Base-by-base conservation (phyloP, 768 basidiomycete genomes). In the Psilocybe tampanensis region DNA sequence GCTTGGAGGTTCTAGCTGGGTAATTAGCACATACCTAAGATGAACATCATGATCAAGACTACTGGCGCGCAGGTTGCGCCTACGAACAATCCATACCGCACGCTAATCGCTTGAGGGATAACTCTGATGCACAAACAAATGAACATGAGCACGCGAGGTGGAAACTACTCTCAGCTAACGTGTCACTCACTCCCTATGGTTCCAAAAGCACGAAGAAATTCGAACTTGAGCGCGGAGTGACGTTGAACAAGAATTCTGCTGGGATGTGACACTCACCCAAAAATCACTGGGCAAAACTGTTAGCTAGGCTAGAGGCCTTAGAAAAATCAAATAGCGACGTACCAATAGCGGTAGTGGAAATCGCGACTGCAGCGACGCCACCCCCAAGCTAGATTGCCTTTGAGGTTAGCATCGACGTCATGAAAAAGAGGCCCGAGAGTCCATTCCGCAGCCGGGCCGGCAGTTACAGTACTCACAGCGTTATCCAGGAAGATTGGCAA, bases 401-500 rank as follows among this genome's bases (percentile, higher is more conserved):
- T 51, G 6, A 42, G 29, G 34, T 44, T 34, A n/a, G n/a, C n/a
- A n/a, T n/a, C n/a, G n/a, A n/a, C n/a, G n/a, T n/a, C n/a, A n/a
- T n/a, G n/a, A n/a, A n/a, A n/a, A n/a, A n/a, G n/a, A n/a, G n/a
- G n/a, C n/a, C n/a, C n/a, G n/a, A n/a, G n/a, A n/a, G n/a, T n/a
- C n/a, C n/a, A n/a, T n/a, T n/a, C n/a, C n/a, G n/a, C n/a, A n/a
- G n/a, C n/a, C n/a, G n/a, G n/a, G n/a, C n/a, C n/a, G n/a, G n/a
- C n/a, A n/a, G n/a, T n/a, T n/a, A n/a, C n/a, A n/a, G n/a, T n/a
- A 19, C 83, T 55, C 60, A 86, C 85, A 66, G 89, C 89, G 58
- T 83, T 85, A 66, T 92, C 89, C 33, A 92, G 72, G 67, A 92
- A 92, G 42, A 93, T 90, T 23, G 90, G 90, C 53, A 94, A 79